A percentile compares a stretch with the other conserved stretches of the same genome.
Conservation (phyloP, 2,329 filamentous ascomycete species). For the Rutstroemia sp. region DNA sequence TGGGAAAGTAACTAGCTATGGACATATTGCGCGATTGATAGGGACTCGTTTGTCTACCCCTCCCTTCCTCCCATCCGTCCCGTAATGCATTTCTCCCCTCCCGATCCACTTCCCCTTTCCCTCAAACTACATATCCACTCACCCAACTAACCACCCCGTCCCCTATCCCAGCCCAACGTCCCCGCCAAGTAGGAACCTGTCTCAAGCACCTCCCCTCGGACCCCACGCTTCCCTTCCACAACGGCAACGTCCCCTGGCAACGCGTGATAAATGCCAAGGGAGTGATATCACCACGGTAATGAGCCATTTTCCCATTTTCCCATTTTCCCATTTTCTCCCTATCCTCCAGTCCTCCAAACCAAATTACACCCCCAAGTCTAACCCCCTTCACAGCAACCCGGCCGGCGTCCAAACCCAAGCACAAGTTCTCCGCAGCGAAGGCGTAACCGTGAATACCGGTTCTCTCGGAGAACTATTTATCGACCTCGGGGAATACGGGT, state of each 20-base stretch:
- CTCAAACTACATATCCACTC: neutral
- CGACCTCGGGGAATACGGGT: constrained; percentile 31
- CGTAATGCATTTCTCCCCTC: constrained; percentile 42
- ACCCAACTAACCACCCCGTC: neutral
- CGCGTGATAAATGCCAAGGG: constrained; percentile 85
- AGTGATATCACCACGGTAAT: constrained; percentile 72
- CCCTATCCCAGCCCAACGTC: constrained; percentile 50
- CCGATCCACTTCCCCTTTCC: neutral
- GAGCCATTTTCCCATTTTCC: neutral
- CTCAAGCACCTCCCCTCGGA: constrained; percentile 71
- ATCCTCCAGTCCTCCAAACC: neutral
- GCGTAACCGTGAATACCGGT: constrained; percentile 29
- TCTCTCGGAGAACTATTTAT: constrained; percentile 29
- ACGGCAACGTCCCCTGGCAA: constrained; percentile 85
- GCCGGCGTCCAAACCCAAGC: constrained; percentile 32
- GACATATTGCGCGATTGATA: constrained; percentile 66
- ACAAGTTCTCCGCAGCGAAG: constrained; percentile 29
- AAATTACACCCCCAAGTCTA: neutral
- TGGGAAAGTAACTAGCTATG: constrained; percentile 83
- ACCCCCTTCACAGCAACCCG: constrained; percentile 15
- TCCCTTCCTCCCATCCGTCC: no score
- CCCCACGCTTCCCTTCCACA: constrained; percentile 64
- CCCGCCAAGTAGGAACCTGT: constrained; percentile 82
- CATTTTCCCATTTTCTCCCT: neutral
- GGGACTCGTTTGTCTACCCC: constrained; percentile 56